Conservation (phyloP, 139 green algal species). For the Picochlorum sp. region DNA sequence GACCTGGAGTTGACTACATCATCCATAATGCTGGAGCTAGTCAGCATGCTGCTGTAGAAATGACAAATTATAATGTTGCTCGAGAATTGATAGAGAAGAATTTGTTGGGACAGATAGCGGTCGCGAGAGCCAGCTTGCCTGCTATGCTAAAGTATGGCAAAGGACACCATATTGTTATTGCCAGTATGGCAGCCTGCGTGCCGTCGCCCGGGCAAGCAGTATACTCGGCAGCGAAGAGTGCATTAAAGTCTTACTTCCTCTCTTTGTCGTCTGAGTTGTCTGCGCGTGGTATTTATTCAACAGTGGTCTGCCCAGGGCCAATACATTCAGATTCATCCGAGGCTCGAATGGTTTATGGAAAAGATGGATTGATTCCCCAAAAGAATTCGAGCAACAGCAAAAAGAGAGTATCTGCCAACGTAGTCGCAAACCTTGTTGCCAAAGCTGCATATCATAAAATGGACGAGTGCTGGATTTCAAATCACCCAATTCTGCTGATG, state of each 20-base stretch:
- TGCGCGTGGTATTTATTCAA: conserved; percentile 49
- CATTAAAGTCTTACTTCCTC: conserved; percentile 60
- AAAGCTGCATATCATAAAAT: conserved; percentile 50
- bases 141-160: conserved; percentile 32
- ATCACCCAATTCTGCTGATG: conserved; percentile 63
- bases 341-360: conserved; percentile 43
- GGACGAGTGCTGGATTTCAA: conserved; percentile 66
- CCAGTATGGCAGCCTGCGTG: conserved; percentile 62
- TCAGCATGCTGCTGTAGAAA: conserved; percentile 49
- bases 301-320: conserved; percentile 67
- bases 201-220: conserved; percentile 53
- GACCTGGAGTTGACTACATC: conserved; percentile 53
- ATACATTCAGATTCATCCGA: conserved; percentile 18
- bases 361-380: conserved; percentile 30
- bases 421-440: conserved; percentile 47
- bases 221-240: conserved; percentile 62
- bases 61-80: conserved; percentile 43
- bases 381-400: conserved; percentile 8
- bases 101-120: conserved; percentile 50
- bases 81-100: conserved; percentile 61
- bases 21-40: conserved; percentile 61
- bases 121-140: conserved; percentile 59
- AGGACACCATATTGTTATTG: conserved; percentile 57
- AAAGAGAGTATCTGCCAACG: conserved; percentile 16
- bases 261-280: conserved; percentile 55